These are phyloP conservation scores for Boletus edulis DNA, from an alignment of 768 basidiomycete species.

Conservation along the genomic window DNA sequence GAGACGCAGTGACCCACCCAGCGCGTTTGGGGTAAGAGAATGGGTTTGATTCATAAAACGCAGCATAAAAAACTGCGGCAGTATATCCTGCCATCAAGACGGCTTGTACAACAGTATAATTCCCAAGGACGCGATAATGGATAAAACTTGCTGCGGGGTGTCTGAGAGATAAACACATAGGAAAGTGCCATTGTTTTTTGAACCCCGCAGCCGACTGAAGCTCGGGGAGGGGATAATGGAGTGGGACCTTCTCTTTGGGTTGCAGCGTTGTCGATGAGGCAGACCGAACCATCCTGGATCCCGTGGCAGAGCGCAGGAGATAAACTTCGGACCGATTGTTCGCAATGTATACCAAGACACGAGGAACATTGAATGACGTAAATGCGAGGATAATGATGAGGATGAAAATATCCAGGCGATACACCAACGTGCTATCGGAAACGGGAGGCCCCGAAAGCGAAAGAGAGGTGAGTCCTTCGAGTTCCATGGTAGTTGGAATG, in stretches of 20 bases:
- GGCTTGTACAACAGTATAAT: constrained; percentile 50
- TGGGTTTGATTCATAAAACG: constrained; percentile 48
- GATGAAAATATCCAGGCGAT: constrained; percentile 44
- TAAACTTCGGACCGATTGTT: constrained; percentile 45
- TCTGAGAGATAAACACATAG: constrained; percentile 38
- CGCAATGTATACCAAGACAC: constrained; percentile 48
- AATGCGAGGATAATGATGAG: constrained; percentile 38
- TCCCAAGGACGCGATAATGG: constrained; percentile 40
- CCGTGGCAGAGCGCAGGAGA: constrained; percentile 35
- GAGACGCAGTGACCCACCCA: constrained; percentile 57
- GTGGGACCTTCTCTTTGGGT: background rate
- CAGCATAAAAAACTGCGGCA: constrained; percentile 42
- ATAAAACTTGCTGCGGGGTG: constrained; percentile 44
- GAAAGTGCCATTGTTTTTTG: constrained; percentile 29
- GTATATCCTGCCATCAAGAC: constrained; percentile 48
- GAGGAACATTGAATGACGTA: constrained; percentile 45
- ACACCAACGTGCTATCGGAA: constrained; percentile 12
- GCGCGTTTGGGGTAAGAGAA: constrained; percentile 47
- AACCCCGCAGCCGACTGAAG: background rate
- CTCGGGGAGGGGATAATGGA: background rate
- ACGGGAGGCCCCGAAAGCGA: too few relatives aligned
- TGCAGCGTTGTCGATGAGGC: background rate
- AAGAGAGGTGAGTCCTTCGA: background rate
- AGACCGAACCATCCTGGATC: background rate
- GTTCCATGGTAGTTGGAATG: constrained; percentile 5